Evolutionary conservation across 2,329 filamentous ascomycete species (phyloP).

Genomic region (Beauveria pseudobassiana): DNA sequence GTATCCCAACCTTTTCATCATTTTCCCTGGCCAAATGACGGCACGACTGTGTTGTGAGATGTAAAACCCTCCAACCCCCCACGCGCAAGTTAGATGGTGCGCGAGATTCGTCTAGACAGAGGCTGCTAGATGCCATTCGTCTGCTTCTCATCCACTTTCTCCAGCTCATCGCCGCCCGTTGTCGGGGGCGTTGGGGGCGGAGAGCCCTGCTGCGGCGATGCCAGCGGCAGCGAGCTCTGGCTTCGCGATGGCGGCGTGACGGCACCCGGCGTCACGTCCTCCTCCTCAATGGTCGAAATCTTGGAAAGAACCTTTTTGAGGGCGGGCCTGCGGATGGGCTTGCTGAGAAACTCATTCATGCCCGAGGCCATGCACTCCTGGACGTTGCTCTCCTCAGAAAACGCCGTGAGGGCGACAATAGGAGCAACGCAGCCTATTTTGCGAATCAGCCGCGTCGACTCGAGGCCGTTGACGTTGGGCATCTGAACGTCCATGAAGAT

Average conservation of each 20-base stretch:
- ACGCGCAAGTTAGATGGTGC: not conserved
- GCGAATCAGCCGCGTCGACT: conserved; percentile 79
- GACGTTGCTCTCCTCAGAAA: conserved; percentile 83
- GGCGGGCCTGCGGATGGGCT: conserved; percentile 69
- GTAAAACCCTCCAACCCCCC: not conserved
- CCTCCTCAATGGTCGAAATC: conserved; percentile 74
- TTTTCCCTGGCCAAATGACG: not conserved
- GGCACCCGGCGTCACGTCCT: conserved; percentile 24
- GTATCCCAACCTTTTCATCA: not conserved
- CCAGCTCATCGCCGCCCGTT: not conserved
- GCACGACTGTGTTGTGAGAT: not conserved
- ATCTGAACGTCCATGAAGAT: conserved; percentile 97
- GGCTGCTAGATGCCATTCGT: not conserved
- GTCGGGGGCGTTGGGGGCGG: conserved; percentile 3
- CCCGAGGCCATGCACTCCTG: conserved; percentile 81
- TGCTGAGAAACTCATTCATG: conserved; percentile 86
- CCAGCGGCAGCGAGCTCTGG: not conserved
- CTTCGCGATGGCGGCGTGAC: not conserved
- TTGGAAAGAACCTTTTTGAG: conserved; percentile 82
- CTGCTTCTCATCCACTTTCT: not conserved
- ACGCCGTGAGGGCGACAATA: conserved; percentile 86
- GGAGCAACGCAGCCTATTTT: conserved; percentile 80
- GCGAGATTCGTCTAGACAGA: not conserved
- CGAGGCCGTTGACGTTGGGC: conserved; percentile 85
- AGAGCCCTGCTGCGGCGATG: not conserved